These are phyloP conservation scores for Suhomyces emberorum DNA, from an alignment of 805 yeast genomes.

Conservation along the genomic window DNA sequence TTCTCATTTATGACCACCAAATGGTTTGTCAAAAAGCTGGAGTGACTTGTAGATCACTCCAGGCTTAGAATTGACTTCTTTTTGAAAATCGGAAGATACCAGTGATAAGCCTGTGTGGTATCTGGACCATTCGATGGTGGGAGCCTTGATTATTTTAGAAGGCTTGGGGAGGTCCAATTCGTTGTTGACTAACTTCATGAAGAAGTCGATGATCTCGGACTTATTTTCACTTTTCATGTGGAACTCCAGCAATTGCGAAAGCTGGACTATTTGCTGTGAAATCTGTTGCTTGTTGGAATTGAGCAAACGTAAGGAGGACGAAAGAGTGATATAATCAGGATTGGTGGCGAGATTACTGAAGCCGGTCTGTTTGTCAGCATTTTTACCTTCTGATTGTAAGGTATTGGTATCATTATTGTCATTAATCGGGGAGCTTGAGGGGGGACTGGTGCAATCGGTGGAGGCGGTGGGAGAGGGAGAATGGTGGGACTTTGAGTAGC, in stretches of 20 bases:
- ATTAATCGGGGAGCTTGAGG: slow-evolving; percentile 8
- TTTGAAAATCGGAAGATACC: slow-evolving; percentile 19
- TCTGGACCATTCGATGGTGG: slow-evolving; percentile 35
- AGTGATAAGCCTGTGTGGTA: slow-evolving; percentile 29
- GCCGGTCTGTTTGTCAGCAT: slow-evolving; percentile 3
- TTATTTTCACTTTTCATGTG: slow-evolving; percentile 13
- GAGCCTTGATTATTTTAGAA: slow-evolving; percentile 29
- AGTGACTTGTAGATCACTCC: slow-evolving; percentile 22
- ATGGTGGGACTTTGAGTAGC: slow-evolving; percentile 4
- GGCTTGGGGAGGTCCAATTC: slow-evolving; percentile 34
- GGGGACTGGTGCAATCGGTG: slow-evolving; percentile 7
- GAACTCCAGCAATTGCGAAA: slow-evolving; percentile 27
- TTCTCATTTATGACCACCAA: not conserved
- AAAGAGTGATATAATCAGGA: slow-evolving; percentile 36
- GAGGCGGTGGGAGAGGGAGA: slow-evolving; percentile 2
- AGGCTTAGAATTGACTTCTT: slow-evolving; percentile 3
- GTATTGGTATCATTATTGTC: slow-evolving; percentile 3
- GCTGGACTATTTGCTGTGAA: slow-evolving; percentile 26
- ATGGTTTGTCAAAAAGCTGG: slow-evolving; percentile 19
- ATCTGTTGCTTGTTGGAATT: slow-evolving; percentile 20
- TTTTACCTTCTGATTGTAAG: not conserved
- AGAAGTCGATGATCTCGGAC: slow-evolving; percentile 29
- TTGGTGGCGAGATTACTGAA: slow-evolving; percentile 20
- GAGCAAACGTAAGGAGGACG: slow-evolving; percentile 30
- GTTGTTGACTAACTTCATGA: slow-evolving; percentile 31